phyloP scores from a whole-genome alignment of 2,329 filamentous ascomycete genomes.

The Phaeosphaeria sp. region DNA sequence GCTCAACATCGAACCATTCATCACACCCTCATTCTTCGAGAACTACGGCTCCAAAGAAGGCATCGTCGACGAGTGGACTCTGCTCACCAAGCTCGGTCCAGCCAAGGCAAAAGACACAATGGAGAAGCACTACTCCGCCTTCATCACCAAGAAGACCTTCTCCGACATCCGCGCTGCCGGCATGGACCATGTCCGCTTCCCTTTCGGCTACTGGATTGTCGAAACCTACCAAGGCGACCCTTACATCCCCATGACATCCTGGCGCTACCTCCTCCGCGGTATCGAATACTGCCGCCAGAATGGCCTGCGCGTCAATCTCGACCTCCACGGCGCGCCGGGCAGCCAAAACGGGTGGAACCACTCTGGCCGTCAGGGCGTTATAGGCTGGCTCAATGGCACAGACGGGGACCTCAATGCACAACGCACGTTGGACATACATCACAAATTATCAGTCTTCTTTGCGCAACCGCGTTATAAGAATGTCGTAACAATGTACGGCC shows the following conservation, averaged over 20 bases:
- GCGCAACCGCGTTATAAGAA: slow-evolving; percentile 92
- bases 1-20: slow-evolving; percentile 93
- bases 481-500: slow-evolving; percentile 88
- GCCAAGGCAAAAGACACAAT: slow-evolving; percentile 68
- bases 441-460: slow-evolving; percentile 89
- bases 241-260: slow-evolving; percentile 84
- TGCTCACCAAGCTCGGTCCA: slow-evolving; percentile 73
- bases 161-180: slow-evolving; percentile 84
- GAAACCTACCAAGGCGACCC: slow-evolving; percentile 84
- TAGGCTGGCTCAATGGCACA: slow-evolving; percentile 91
- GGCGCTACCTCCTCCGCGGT: slow-evolving; percentile 89
- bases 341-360: slow-evolving; percentile 99
- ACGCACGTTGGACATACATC: slow-evolving; percentile 84
- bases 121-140: slow-evolving; percentile 91
- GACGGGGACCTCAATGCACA: slow-evolving; percentile 79
- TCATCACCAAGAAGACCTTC: slow-evolving; percentile 85
- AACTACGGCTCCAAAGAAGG: slow-evolving; percentile 65
- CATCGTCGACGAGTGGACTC: slow-evolving; percentile 87
- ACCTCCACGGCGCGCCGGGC: slow-evolving; percentile 88
- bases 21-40: slow-evolving; percentile 88
- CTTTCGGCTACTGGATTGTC: slow-evolving; percentile 94
- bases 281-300: slow-evolving; percentile 96
- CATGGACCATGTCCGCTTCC: slow-evolving; percentile 95
- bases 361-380: slow-evolving; percentile 79
- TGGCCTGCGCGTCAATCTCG: slow-evolving; percentile 89